Conservation (phyloP, 208 protist species). For the Acanthamoeba triangularis region DNA sequence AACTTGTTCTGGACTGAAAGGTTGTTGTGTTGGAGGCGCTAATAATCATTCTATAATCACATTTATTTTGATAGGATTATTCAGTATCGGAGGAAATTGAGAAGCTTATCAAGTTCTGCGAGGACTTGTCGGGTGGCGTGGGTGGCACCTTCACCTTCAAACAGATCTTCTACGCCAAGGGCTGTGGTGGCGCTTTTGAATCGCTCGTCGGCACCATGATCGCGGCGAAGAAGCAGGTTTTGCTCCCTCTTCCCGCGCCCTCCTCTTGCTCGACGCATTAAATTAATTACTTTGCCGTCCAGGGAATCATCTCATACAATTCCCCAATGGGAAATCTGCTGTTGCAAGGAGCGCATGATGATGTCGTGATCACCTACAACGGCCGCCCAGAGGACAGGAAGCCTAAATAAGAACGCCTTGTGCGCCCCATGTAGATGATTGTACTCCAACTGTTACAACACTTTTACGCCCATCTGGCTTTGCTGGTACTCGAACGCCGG, state of each 20-base stretch:
- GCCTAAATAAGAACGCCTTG: background rate
- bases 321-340: slow-evolving; percentile 63
- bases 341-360: slow-evolving; percentile 71
- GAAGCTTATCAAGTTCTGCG: slow-evolving; percentile 76
- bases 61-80: slow-evolving; percentile 40
- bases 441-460: too few relatives aligned
- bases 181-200: slow-evolving; percentile 74
- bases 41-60: too few relatives aligned
- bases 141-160: slow-evolving; percentile 76
- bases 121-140: slow-evolving; percentile 75
- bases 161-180: slow-evolving; percentile 73
- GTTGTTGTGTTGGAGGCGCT: too few relatives aligned
- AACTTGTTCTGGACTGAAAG: too few relatives aligned
- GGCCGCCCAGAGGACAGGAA: slow-evolving; percentile 57
- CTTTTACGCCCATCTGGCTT: background rate
- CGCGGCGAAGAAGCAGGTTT: slow-evolving; percentile 71
- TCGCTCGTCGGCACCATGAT: slow-evolving; percentile 75
- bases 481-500: too few relatives aligned
- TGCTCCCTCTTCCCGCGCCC: background rate
- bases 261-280: background rate
- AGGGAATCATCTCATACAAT: slow-evolving; percentile 76
- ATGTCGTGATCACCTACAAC: slow-evolving; percentile 77
- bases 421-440: too few relatives aligned
- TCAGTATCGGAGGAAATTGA: slow-evolving; percentile 69
- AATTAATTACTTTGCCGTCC: background rate